phyloP scores from a whole-genome alignment of 1,284 basidiomycete genomes.

The Athelia sp. region DNA sequence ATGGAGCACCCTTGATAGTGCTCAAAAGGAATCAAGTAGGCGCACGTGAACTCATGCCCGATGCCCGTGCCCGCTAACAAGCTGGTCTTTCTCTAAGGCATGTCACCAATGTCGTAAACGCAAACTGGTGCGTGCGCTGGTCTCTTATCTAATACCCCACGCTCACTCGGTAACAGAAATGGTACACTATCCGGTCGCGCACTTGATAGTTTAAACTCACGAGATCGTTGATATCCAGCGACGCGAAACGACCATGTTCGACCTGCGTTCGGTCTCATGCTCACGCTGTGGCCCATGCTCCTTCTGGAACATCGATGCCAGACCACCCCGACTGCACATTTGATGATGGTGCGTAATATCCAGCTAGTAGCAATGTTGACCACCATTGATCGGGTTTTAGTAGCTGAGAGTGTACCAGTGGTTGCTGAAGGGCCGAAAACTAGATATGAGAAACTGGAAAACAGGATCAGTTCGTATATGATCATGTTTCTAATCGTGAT shows the following conservation, averaged over 20 bases:
- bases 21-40: constrained; percentile 57
- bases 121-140: constrained; percentile 54
- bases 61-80: neutral
- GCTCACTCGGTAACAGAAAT: constrained; percentile 43
- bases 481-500: neutral
- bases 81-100: constrained; percentile 13
- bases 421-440: constrained; percentile 47
- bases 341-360: constrained; percentile 45
- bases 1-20: constrained; percentile 16
- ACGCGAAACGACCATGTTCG: constrained; percentile 66
- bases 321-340: constrained; percentile 61
- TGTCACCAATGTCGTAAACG: constrained; percentile 59
- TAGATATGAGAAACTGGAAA: constrained; percentile 58
- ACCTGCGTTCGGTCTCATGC: constrained; percentile 65
- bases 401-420: constrained; percentile 30
- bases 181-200: constrained; percentile 32
- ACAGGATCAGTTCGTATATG: constrained; percentile 55
- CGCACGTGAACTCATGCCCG: neutral
- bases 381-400: constrained; percentile 17
- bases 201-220: constrained; percentile 8
- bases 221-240: constrained; percentile 31
- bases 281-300: constrained; percentile 53
- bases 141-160: constrained; percentile 2
- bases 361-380: too few relatives aligned
- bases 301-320: constrained; percentile 46